Percentiles rank a stretch among this genome's conserved stretches.
Evolutionary conservation across 225 moss, liverwort and hornwort genomes (phyloP).

Genomic region (Pleurozium schreberi): DNA sequence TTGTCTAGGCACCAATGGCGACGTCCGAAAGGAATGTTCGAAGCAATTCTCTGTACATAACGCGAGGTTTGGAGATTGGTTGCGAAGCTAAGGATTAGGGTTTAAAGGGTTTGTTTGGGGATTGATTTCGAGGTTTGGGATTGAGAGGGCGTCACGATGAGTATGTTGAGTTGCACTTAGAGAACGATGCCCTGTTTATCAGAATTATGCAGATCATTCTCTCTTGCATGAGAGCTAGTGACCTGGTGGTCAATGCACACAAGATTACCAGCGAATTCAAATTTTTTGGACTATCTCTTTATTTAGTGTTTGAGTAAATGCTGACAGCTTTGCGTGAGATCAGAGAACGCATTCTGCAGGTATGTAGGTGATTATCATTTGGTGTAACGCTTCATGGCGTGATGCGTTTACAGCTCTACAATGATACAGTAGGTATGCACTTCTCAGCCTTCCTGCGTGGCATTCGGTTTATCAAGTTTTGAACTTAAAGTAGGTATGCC

Average conservation of each 20-base stretch:
- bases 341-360: not conserved
- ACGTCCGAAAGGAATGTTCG: not conserved
- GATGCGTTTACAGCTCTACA: not conserved
- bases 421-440: not conserved
- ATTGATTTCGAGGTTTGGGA: not conserved
- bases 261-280: not conserved
- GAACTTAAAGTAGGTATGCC: not conserved
- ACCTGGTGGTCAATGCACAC: not conserved
- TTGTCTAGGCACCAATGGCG: not conserved
- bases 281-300: not conserved
- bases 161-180: constrained; percentile 14
- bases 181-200: not conserved
- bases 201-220: not conserved
- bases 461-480: not conserved
- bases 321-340: not conserved
- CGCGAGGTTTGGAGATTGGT: not conserved
- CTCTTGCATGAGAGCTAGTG: not conserved
- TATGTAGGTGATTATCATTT: not conserved
- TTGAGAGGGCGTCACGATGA: constrained; percentile 7
- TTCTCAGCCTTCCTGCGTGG: not conserved
- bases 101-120: not conserved
- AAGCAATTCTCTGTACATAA: not conserved
- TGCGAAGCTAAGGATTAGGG: not conserved
- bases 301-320: not conserved
- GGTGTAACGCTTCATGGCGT: not conserved